These are phyloP conservation scores for Phanerodontia chrysosporium DNA, from an alignment of 768 basidiomycete genomes.

Conservation along the genomic window DNA sequence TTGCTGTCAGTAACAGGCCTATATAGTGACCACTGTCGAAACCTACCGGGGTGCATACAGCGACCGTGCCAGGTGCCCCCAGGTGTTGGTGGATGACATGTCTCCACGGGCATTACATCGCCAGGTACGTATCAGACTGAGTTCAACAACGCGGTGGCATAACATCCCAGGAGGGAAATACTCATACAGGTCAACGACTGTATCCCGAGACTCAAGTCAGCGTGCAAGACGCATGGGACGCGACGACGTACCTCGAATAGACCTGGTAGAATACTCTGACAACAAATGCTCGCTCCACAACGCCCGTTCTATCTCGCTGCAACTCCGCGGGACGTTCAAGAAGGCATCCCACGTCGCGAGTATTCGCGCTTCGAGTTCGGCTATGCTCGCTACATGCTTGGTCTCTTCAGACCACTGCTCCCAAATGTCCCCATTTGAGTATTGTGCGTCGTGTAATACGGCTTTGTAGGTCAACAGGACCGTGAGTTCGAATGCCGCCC, in stretches of 20 bases:
- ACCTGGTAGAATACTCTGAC: conserved; percentile 13
- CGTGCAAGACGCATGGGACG: neutral
- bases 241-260: conserved; percentile 21
- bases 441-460: neutral
- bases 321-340: conserved; percentile 35
- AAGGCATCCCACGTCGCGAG: conserved; percentile 38
- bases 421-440: conserved; percentile 32
- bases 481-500: conserved; percentile 19
- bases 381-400: conserved; percentile 20
- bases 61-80: neutral
- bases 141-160: conserved; percentile 36
- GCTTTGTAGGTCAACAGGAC: conserved; percentile 21
- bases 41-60: neutral
- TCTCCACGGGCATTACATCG: conserved; percentile 20
- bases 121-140: conserved; percentile 40
- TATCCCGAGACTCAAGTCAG: neutral
- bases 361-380: conserved; percentile 32
- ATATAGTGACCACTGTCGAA: neutral
- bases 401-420: conserved; percentile 37
- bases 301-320: conserved; percentile 40
- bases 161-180: conserved; percentile 34
- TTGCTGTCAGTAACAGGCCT: neutral
- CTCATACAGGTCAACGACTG: conserved; percentile 43
- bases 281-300: conserved; percentile 39
- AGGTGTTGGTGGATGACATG: neutral